phyloP scores from a whole-genome alignment of 2,329 filamentous ascomycete species.

The Neofusicoccum laricinum region DNA sequence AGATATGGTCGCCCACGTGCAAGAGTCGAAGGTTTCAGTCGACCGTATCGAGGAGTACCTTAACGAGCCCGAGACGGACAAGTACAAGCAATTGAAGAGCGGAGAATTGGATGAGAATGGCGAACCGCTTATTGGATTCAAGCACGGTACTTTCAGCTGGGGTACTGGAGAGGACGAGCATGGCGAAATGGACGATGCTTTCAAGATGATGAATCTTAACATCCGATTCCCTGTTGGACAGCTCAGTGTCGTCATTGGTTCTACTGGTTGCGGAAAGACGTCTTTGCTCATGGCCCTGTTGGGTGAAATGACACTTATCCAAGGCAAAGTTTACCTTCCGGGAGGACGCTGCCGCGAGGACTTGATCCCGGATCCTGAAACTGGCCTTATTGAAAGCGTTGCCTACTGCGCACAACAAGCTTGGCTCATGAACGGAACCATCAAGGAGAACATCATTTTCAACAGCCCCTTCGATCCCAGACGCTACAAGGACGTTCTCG shows the following conservation, averaged over 20 bases:
- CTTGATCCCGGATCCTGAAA: slow-evolving; percentile 74
- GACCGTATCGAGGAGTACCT: slow-evolving; percentile 95
- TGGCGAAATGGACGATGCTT: slow-evolving; percentile 62
- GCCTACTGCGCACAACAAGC: slow-evolving; percentile 96
- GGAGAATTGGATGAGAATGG: slow-evolving; percentile 68
- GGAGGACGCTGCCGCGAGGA: slow-evolving; percentile 85
- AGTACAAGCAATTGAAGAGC: slow-evolving; percentile 78
- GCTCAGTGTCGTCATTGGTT: slow-evolving; percentile 88
- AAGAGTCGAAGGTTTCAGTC: slow-evolving; percentile 94
- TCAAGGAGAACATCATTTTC: slow-evolving; percentile 95
- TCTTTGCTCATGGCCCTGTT: slow-evolving; percentile 93
- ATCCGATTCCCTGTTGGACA: slow-evolving; percentile 80
- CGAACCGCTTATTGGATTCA: slow-evolving; percentile 76
- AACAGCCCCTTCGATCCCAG: slow-evolving; percentile 75
- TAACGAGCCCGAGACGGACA: slow-evolving; percentile 90
- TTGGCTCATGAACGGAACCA: slow-evolving; percentile 93
- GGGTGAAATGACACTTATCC: slow-evolving; percentile 88
- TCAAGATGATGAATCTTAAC: slow-evolving; percentile 77
- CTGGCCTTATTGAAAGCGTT: slow-evolving; percentile 83
- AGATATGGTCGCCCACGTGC: slow-evolving; percentile 97
- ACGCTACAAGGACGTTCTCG: slow-evolving; percentile 82
- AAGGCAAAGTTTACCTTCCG: slow-evolving; percentile 79
- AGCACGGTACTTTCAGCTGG: slow-evolving; percentile 85
- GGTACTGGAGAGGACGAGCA: slow-evolving; percentile 55
- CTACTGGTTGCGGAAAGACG: slow-evolving; percentile 93